Conservation (phyloP, 257 asterid species). For the Fraxinus quadrangulata region DNA sequence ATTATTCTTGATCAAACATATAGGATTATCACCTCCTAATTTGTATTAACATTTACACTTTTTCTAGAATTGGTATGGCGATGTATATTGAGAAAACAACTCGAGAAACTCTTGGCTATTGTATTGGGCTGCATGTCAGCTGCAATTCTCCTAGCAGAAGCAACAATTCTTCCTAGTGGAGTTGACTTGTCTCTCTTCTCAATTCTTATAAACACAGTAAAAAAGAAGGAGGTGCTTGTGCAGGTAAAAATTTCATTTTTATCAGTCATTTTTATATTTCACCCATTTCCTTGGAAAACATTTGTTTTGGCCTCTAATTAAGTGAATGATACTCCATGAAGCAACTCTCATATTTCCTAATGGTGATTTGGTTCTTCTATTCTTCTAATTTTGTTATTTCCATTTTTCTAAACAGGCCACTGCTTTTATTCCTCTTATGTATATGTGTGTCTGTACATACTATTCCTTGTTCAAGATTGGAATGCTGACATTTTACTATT, state of each 20-base stretch:
- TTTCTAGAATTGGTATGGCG: conserved; percentile 71
- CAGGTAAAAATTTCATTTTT: conserved; percentile 51
- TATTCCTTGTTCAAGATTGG: conserved; percentile 79
- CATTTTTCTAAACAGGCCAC: conserved; percentile 47
- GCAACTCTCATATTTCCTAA: conserved; percentile 1
- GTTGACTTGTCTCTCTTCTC: conserved; percentile 82
- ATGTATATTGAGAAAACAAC: conserved; percentile 59
- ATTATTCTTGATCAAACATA: neutral
- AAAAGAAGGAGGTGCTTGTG: conserved; percentile 53
- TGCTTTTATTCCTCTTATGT: conserved; percentile 75
- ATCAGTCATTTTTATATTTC: neutral
- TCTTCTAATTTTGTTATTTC: conserved; percentile 13
- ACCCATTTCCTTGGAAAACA: neutral
- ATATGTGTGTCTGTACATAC: conserved; percentile 91
- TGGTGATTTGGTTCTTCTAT: neutral
- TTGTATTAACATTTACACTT: neutral
- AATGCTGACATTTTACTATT: conserved; percentile 75
- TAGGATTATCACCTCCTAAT: conserved; percentile 9
- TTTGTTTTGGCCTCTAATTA: conserved; percentile 1
- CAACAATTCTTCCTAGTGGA: conserved; percentile 68
- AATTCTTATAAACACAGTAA: conserved; percentile 49
- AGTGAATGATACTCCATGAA: neutral
- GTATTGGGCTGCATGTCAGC: conserved; percentile 69
- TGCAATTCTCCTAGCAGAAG: conserved; percentile 83
- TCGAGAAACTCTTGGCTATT: conserved; percentile 59